Conservation (phyloP, 2,329 filamentous ascomycete species). For the Phaeosphaeriaceae sp. region DNA sequence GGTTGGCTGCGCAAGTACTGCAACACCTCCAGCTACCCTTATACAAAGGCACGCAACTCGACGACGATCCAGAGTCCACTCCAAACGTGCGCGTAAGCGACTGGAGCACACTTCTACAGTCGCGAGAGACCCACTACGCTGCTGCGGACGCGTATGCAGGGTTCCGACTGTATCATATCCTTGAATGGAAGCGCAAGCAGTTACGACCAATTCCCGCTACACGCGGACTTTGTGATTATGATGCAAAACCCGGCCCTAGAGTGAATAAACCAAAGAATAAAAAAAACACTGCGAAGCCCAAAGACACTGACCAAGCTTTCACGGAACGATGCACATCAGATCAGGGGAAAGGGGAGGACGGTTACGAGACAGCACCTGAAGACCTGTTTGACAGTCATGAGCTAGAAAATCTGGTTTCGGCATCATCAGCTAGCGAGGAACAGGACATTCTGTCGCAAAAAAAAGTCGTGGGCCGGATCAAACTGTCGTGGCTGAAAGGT, state of each 20-base stretch:
- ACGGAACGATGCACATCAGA: constrained; percentile 19
- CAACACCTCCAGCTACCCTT: constrained; percentile 76
- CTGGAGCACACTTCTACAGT: constrained; percentile 70
- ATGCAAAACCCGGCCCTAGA: constrained; percentile 44
- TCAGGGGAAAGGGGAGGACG: constrained; percentile 31
- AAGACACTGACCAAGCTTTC: constrained; percentile 7
- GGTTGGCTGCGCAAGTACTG: constrained; percentile 72
- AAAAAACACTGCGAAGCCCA: constrained; percentile 10
- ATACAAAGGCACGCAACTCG: constrained; percentile 69
- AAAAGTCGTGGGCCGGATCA: constrained; percentile 30
- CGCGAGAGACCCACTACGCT: constrained; percentile 73
- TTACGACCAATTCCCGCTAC: constrained; percentile 74
- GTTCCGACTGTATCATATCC: constrained; percentile 72
- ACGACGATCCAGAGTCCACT: constrained; percentile 21
- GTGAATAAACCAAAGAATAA: constrained; percentile 15
- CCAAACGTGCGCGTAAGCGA: constrained; percentile 70
- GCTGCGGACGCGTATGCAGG: constrained; percentile 87
- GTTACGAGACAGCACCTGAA: constrained; percentile 45
- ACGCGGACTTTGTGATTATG: constrained; percentile 71
- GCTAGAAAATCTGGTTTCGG: constrained; percentile 19
- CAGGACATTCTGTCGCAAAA: not conserved
- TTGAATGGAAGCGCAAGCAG: constrained; percentile 71
- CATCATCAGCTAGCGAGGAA: not conserved
- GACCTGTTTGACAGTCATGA: constrained; percentile 32
- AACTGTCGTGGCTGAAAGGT: constrained; percentile 16